Conservation (phyloP, 257 asterid genomes). For the Echium plantagineum region DNA sequence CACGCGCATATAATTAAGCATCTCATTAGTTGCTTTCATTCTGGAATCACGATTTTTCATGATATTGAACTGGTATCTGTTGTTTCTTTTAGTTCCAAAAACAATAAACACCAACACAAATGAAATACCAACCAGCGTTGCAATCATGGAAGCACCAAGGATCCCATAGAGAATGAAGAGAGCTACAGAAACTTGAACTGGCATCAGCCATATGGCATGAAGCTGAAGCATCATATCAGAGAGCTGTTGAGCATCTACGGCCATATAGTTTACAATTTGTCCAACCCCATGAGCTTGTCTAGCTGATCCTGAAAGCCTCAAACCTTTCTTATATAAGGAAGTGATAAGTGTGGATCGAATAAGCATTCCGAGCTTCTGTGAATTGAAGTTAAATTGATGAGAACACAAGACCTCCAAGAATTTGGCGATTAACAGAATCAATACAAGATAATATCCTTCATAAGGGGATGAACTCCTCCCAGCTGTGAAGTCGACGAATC, state of each 20-base stretch:
- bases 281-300: conserved; percentile 71
- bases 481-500: conserved; percentile 36
- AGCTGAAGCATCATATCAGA: conserved; percentile 47
- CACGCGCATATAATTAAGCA: conserved; percentile 52
- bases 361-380: conserved; percentile 54
- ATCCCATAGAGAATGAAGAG: conserved; percentile 34
- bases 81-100: conserved; percentile 19
- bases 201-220: conserved; percentile 58
- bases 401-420: conserved; percentile 45
- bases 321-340: conserved; percentile 50
- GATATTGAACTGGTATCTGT: conserved; percentile 32
- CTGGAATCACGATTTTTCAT: conserved; percentile 49
- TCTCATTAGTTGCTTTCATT: conserved; percentile 52
- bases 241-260: conserved; percentile 57
- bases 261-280: conserved; percentile 72
- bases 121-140: conserved; percentile 26
- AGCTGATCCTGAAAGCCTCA: conserved; percentile 38
- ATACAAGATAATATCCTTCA: conserved; percentile 34
- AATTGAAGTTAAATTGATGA: conserved; percentile 55
- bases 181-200: conserved; percentile 44
- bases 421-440: conserved; percentile 34
- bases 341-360: conserved; percentile 44
- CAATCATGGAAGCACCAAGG: conserved; percentile 36
- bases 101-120: conserved; percentile 19
- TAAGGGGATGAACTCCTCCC: conserved; percentile 24